These are phyloP conservation scores for Cichorium intybus DNA, from an alignment of 140 eudicot species.

Conservation along the genomic window DNA sequence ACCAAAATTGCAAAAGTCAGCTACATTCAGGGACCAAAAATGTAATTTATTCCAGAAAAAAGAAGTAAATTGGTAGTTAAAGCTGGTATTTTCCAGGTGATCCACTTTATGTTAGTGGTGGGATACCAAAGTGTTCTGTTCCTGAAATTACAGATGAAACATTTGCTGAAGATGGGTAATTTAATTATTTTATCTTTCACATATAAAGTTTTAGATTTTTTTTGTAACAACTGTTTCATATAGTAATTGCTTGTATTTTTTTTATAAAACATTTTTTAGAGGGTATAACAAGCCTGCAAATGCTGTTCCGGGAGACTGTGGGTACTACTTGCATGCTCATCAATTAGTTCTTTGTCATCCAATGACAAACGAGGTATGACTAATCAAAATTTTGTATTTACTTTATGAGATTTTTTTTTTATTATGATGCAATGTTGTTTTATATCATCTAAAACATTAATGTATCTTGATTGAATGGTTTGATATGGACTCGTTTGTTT, in stretches of 20 bases:
- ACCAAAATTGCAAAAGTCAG: too few species aligned
- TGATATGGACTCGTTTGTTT: neutral
- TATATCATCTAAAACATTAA: too few species aligned
- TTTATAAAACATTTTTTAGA: slow-evolving; percentile 25
- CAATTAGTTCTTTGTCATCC: slow-evolving; percentile 70
- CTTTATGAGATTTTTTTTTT: too few species aligned
- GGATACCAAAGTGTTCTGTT: slow-evolving; percentile 60
- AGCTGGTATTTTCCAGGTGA: slow-evolving; percentile 56
- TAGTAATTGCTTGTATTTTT: neutral
- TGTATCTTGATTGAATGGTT: slow-evolving; percentile 1
- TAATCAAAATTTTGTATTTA: neutral
- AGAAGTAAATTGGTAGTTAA: neutral
- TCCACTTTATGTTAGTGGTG: slow-evolving; percentile 79
- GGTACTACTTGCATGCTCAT: slow-evolving; percentile 97
- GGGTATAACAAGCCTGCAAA: slow-evolving; percentile 83
- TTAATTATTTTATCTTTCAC: neutral
- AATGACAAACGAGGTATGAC: slow-evolving; percentile 58
- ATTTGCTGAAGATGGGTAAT: slow-evolving; percentile 91
- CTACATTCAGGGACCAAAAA: too few species aligned
- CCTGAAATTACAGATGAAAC: slow-evolving; percentile 52
- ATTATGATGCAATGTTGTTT: too few species aligned
- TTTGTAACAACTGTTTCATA: neutral
- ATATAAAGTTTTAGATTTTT: neutral
- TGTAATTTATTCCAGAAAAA: too few species aligned
- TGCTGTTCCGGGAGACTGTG: slow-evolving; percentile 99